phyloP scores from a whole-genome alignment of 371 early-diverging fungal genomes.

The Actinomucor elegans region DNA sequence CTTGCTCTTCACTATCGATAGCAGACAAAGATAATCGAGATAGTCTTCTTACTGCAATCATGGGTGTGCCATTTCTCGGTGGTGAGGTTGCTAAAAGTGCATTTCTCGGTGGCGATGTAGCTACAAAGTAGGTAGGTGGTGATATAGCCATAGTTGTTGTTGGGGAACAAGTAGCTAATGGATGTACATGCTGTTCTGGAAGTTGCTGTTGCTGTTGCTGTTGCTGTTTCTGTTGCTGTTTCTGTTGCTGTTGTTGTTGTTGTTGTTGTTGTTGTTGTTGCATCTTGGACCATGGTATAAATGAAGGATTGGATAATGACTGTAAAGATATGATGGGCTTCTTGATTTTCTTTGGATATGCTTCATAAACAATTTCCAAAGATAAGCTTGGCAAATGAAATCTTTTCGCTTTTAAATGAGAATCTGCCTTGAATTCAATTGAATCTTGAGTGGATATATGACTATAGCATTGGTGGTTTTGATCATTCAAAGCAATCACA shows the following conservation, averaged over 20 bases:
- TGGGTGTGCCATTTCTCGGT: not conserved
- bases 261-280: conserved; percentile 1
- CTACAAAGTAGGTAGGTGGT: conserved; percentile 1
- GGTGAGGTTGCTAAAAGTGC: no score
- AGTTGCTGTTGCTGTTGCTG: not conserved
- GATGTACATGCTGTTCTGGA: conserved; percentile 1
- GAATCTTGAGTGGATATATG: conserved; percentile 8
- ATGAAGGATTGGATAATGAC: conserved; percentile 1
- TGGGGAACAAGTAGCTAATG: conserved; percentile 1
- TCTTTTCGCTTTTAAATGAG: conserved; percentile 41
- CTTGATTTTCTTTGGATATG: conserved; percentile 14
- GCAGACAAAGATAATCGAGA: conserved; percentile 46
- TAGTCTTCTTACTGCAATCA: conserved; percentile 30
- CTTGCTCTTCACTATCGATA: conserved; percentile 16
- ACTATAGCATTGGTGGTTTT: conserved; percentile 35
- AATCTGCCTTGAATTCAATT: conserved; percentile 43
- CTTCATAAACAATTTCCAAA: conserved; percentile 42
- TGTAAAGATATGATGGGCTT: not conserved
- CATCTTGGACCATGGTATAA: conserved; percentile 9
- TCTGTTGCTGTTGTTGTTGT: not conserved
- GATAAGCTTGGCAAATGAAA: conserved; percentile 34
- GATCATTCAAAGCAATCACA: conserved; percentile 18
- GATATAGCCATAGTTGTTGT: not conserved
- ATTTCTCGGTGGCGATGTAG: no score
- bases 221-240: no score